Conservation (phyloP, 1,284 basidiomycete genomes). For the Chiua sp. region DNA sequence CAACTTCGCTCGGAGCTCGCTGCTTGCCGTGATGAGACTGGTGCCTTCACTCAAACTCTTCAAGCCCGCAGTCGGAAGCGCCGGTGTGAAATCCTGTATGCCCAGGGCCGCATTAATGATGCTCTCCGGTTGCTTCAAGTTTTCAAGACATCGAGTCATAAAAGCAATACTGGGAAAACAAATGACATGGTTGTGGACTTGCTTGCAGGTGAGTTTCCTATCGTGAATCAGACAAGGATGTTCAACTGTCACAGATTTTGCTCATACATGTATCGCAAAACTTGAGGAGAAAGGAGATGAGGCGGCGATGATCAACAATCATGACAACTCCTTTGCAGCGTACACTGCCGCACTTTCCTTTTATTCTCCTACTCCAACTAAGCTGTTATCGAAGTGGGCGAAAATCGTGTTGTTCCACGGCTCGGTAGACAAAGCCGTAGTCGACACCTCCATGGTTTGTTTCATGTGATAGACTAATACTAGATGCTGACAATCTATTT, state of each 20-base stretch:
- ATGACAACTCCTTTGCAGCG: too few species aligned
- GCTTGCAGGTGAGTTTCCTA: background rate
- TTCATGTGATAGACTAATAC: background rate
- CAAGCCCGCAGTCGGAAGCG: background rate
- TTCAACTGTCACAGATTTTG: background rate
- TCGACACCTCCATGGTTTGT: conserved; percentile 6
- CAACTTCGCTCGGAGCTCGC: background rate
- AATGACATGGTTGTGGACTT: background rate
- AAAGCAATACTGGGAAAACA: background rate
- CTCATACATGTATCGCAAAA: background rate
- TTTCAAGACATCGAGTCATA: background rate
- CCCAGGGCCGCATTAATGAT: background rate
- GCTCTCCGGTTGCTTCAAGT: too few species aligned
- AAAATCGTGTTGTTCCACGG: background rate
- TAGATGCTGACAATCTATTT: background rate
- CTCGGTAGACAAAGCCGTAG: background rate
- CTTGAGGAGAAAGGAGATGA: background rate
- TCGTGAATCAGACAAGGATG: background rate
- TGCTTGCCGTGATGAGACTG: background rate
- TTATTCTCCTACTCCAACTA: background rate
- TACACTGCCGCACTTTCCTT: background rate
- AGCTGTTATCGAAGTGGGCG: conserved; percentile 12
- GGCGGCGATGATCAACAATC: background rate
- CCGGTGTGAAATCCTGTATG: background rate
- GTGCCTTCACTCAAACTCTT: background rate